Conservation (phyloP, 257 asterid species). For the Cinchona pubescens region DNA sequence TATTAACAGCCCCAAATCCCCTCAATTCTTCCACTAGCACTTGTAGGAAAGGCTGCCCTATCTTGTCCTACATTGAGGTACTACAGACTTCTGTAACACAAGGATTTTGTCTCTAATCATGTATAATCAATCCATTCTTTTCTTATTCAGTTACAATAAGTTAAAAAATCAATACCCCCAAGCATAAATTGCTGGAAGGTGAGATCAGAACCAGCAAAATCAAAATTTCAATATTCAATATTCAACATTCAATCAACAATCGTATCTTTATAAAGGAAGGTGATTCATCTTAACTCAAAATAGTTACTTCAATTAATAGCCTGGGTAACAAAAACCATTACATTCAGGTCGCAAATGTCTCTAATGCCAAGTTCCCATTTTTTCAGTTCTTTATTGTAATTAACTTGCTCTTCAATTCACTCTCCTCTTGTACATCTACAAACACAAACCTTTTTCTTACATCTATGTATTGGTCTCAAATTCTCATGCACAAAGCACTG, state of each 20-base stretch:
- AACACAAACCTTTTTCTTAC: too few species aligned
- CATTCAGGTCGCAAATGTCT: background rate
- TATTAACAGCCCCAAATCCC: too few species aligned
- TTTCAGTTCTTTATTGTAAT: too few species aligned
- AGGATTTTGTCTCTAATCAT: background rate
- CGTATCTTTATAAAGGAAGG: background rate
- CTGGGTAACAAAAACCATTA: background rate
- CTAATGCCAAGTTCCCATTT: background rate
- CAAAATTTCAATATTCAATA: background rate
- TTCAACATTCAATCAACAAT: background rate
- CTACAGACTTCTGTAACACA: background rate
- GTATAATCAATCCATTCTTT: background rate
- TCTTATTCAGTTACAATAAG: background rate
- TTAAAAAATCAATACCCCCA: background rate
- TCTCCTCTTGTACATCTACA: too few species aligned
- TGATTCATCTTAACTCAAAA: background rate
- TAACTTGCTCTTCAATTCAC: too few species aligned
- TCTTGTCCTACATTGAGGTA: too few species aligned
- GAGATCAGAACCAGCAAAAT: background rate
- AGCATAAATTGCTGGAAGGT: background rate
- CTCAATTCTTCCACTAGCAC: too few species aligned
- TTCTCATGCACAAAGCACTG: too few species aligned
- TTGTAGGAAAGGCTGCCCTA: too few species aligned
- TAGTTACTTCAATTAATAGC: background rate
- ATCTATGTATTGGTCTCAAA: too few species aligned